Evolutionary conservation across 2,329 filamentous ascomycete species (phyloP), one percentile per base, ranked within the genome.

Genomic region (Gyromitra esculenta): DNA sequence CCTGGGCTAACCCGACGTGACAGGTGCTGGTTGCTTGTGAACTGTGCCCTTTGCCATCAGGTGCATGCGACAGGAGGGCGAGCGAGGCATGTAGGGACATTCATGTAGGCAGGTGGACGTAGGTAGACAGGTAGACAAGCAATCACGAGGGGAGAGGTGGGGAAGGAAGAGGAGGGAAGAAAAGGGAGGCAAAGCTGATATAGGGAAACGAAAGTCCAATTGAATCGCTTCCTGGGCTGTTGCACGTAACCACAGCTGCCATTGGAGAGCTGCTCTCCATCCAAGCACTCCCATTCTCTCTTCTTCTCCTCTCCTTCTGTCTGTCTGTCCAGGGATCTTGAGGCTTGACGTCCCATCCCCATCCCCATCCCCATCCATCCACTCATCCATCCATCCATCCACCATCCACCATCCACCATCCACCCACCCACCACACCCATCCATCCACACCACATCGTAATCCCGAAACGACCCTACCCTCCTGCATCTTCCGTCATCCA

Each of bases 401-500:
- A 21, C 18, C 18, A 48, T 21, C 18, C 50, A 54, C 15, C n/a
- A 60, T 21, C 25, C 59, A 21, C 18, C 18, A 48, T 21, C 18
- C 50, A 54, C 15, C n/a, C 45, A n/a, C 1, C 25, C 50, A 54
- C 21, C 11, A 21, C 56, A 52, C 43, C 37, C 39, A 64, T 50
- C 41, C 59, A 35, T 18, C 39, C 65, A 60, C n/a, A 15, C 59
- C 25, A 31, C 25, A 57, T 57, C 71, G 43, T 68, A 63, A 56
- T 52, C 43, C 37, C 71, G 71, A 75, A 75, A 75, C 72, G 57
- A n/a, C 37, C 43, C 43, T 13, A 39, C 8, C 31, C 70, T 73
- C 54, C 45, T 64, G 66, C 72, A 48, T 63, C 72, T 69, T 75
- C 66, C 57, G 39, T 70, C 66, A 69, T 70, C 72, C 72, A 75